Evolutionary conservation across 192 early-diverging fungal genomes (phyloP).

Genomic region (Endogone sp.): DNA sequence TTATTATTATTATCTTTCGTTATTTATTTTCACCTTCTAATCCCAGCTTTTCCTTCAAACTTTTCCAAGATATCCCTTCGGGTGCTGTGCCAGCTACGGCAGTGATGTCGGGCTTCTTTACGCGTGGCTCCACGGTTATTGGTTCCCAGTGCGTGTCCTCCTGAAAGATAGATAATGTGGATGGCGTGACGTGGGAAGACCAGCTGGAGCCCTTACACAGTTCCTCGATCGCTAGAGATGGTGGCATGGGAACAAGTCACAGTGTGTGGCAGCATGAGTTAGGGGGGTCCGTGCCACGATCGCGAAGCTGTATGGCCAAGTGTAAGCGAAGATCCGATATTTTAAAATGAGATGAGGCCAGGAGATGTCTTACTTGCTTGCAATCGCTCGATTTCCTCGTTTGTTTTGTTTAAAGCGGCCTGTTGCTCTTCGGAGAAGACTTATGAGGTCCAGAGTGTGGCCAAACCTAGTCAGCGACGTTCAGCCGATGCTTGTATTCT

Average conservation of each 20-base stretch:
- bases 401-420: conserved; percentile 19
- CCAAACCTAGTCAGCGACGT: not conserved
- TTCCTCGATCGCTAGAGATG: conserved; percentile 16
- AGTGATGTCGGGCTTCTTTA: conserved; percentile 13
- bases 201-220: conserved; percentile 22
- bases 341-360: not conserved
- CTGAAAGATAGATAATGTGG: conserved; percentile 40
- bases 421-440: conserved; percentile 34
- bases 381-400: conserved; percentile 23
- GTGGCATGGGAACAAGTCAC: not conserved
- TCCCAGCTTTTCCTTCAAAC: conserved; percentile 21
- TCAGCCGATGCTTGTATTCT: not conserved
- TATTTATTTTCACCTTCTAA: not conserved
- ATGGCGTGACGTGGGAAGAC: conserved; percentile 41
- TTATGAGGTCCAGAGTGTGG: not conserved
- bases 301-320: not conserved
- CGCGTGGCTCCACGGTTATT: not conserved
- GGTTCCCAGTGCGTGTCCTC: conserved; percentile 43
- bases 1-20: too few species aligned
- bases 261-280: not conserved
- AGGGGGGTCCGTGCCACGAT: conserved; percentile 2
- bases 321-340: not conserved
- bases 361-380: conserved; percentile 16
- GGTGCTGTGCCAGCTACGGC: conserved; percentile 1
- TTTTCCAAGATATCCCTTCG: conserved; percentile 18